Evolutionary conservation across 2,329 filamentous ascomycete genomes (phyloP).

Genomic region (Reticulascus tulasneorum): DNA sequence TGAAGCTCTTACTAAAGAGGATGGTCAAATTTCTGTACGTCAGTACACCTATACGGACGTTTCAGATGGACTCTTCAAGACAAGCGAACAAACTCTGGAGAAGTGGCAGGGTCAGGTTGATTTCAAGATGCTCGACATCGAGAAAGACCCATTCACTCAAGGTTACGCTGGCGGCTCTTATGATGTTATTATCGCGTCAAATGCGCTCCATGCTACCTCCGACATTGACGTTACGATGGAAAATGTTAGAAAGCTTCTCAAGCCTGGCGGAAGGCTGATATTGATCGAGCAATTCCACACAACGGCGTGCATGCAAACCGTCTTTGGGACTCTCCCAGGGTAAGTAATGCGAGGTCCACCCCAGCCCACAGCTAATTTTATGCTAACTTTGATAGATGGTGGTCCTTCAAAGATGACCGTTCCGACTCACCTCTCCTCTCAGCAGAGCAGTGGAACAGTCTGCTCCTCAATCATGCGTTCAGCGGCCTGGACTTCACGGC

Average conservation of each 20-base stretch:
- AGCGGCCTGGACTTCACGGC: not conserved
- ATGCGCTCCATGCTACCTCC: conserved; percentile 22
- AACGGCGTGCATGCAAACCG: conserved; percentile 14
- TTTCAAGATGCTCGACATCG: conserved; percentile 25
- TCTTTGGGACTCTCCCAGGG: conserved; percentile 23
- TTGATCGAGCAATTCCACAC: conserved; percentile 2
- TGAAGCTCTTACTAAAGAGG: not conserved
- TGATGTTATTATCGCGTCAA: conserved; percentile 24
- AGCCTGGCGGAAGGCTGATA: conserved; percentile 24
- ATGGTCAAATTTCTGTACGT: not conserved
- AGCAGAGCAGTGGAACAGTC: not conserved
- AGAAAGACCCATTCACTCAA: conserved; percentile 21
- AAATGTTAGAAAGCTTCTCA: conserved; percentile 21
- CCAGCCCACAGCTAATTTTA: not conserved
- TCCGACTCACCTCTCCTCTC: not conserved
- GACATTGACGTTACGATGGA: conserved; percentile 16
- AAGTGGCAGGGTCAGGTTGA: conserved; percentile 12
- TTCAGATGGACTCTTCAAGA: conserved; percentile 19
- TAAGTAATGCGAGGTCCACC: conserved; percentile 13
- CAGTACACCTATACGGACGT: conserved; percentile 27
- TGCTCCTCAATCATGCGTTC: not conserved
- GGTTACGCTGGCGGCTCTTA: conserved; percentile 20
- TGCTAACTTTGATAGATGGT: conserved; percentile 1
- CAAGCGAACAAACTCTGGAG: not conserved
- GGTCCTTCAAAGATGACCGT: not conserved